Evolutionary conservation across 768 basidiomycete species (phyloP), one percentile per base, ranked within the genome.

Genomic region (Mycena kentingensis): DNA sequence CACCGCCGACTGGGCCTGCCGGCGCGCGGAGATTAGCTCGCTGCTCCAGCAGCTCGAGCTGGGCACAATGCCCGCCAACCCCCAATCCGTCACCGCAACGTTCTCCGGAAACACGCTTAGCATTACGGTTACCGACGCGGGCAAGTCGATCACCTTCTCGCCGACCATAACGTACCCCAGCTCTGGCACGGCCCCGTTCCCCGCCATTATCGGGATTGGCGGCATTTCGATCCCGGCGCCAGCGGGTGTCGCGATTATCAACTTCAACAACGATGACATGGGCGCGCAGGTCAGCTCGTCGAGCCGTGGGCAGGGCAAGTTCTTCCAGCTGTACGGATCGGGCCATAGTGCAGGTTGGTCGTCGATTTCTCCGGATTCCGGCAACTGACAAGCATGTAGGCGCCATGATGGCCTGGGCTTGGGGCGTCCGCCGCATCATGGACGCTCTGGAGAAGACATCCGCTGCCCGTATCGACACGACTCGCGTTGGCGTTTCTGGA

Each of bases 371-470:
- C 41, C n/a, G n/a, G n/a, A n/a, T n/a, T n/a, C n/a, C n/a, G n/a
- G n/a, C n/a, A n/a, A n/a, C n/a, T n/a, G n/a, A n/a, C n/a, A n/a
- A n/a, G n/a, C n/a, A n/a, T 32, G 12, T 28, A 54, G 55, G 70
- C 37, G 78, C 82, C 8, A 77, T 83, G 79, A 80, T 73, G 16
- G 81, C 83, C 2, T 84, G 83, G 83, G 78, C 77, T 3, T 83
- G 82, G 83, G 82, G 79, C 56, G 75, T 83, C 43, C 72, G 73
- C 49, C 79, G 83, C 31, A 75, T 84, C 62, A 81, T 84, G 63
- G 83, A 83, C 61, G 79, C 74, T n/a, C 75, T 84, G 49, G 79
- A 81, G 67, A 63, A 64, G 22, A 79, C 75, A 0, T 72, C 80
- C 22, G 49, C 64, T 28, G 72, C 75, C 6, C 71, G 74, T 41